A percentile compares a stretch with the other conserved stretches of the same genome.
Conservation (phyloP, 2,329 filamentous ascomycete genomes). For the Pseudocercospora cruenta region DNA sequence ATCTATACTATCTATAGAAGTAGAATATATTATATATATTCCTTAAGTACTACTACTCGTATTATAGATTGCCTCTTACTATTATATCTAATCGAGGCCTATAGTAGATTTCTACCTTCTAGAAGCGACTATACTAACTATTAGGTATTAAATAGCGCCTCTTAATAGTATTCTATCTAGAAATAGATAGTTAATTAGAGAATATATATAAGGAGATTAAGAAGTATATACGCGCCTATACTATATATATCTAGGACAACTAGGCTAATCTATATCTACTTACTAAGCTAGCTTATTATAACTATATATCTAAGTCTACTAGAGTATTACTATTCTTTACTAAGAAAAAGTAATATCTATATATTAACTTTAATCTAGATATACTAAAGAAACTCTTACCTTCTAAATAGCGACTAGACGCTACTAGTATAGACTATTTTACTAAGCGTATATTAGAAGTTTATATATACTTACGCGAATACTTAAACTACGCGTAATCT, state of each 20-base stretch:
- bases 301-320: not conserved
- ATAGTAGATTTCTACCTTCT: not conserved
- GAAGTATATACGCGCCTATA: not conserved
- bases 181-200: constrained; percentile 1
- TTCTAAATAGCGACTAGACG: no score
- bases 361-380: no score
- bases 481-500: no score
- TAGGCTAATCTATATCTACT: not conserved
- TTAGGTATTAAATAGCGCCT: not conserved
- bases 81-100: not conserved
- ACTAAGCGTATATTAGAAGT: no score
- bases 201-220: constrained; percentile 1
- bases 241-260: not conserved
- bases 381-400: no score
- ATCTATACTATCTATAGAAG: not conserved
- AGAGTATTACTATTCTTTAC: not conserved
- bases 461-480: no score
- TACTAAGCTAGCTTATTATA: not conserved
- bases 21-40: not conserved
- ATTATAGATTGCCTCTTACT: not conserved
- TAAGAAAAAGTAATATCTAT: no score
- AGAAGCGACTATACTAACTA: constrained; percentile 1
- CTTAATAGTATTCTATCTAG: not conserved
- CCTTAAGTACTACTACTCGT: not conserved
- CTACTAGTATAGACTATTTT: no score